A percentile compares a stretch with the other conserved stretches of the same genome.
phyloP scores from a whole-genome alignment of 2,329 filamentous ascomycete species.

The Beauveria brongniartii region DNA sequence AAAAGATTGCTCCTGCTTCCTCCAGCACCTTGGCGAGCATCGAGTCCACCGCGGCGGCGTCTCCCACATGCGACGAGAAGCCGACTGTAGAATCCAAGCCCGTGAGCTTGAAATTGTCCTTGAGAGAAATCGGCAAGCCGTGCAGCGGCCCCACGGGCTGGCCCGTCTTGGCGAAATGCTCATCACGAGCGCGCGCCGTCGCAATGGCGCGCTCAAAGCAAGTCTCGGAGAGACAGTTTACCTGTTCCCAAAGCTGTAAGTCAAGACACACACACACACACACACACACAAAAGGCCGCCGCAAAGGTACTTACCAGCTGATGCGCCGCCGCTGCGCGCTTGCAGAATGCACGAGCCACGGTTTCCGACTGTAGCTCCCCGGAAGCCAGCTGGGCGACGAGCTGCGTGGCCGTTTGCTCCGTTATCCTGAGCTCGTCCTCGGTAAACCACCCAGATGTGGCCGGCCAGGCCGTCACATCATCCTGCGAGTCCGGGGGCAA shows the following conservation, averaged over 20 bases:
- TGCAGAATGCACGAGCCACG: slow-evolving; percentile 44
- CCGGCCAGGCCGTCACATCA: slow-evolving; percentile 49
- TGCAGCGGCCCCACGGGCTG: slow-evolving; percentile 54
- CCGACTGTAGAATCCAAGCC: slow-evolving; percentile 56
- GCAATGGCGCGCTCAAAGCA: slow-evolving; percentile 45
- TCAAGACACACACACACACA: no score
- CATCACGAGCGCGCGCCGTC: slow-evolving; percentile 41
- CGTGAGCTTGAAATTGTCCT: slow-evolving; percentile 60
- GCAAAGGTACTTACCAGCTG: slow-evolving; percentile 42
- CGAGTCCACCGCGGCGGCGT: slow-evolving; percentile 41
- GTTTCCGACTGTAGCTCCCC: slow-evolving; percentile 30
- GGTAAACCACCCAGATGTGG: slow-evolving; percentile 51
- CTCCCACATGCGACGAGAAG: slow-evolving; percentile 52
- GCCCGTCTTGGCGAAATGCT: slow-evolving; percentile 38
- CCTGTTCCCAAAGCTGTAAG: slow-evolving; percentile 18
- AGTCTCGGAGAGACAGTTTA: slow-evolving; percentile 45
- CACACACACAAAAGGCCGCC: slow-evolving; percentile 24
- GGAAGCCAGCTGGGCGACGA: slow-evolving; percentile 30
- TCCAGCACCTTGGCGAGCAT: slow-evolving; percentile 34
- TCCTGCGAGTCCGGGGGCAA: slow-evolving; percentile 45
- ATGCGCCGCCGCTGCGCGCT: slow-evolving; percentile 46
- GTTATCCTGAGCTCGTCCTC: slow-evolving; percentile 39
- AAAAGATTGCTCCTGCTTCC: slow-evolving; percentile 43
- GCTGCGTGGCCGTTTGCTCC: slow-evolving; percentile 30
- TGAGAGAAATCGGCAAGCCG: slow-evolving; percentile 56